Percentiles rank a stretch among this genome's conserved stretches.
phyloP scores from a whole-genome alignment of 2,329 filamentous ascomycete species.

The Trichothecium sympodiale region DNA sequence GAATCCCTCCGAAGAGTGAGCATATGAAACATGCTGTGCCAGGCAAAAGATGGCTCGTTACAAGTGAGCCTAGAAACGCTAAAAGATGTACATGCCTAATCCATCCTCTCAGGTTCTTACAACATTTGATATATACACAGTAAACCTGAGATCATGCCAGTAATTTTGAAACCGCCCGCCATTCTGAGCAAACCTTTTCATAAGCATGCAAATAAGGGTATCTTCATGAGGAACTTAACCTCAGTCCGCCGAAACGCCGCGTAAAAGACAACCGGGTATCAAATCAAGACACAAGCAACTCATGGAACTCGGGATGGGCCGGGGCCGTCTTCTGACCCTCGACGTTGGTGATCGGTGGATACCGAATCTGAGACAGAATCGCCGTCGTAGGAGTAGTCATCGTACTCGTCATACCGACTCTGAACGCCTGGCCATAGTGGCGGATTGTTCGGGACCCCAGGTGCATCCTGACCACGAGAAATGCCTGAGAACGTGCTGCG shows the following conservation, averaged over 20 bases:
- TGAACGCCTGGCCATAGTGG: constrained; percentile 32
- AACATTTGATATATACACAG: too few relatives aligned
- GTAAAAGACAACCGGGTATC: too few relatives aligned
- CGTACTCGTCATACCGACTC: constrained; percentile 22
- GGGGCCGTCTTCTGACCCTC: constrained; percentile 14
- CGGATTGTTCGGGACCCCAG: constrained; percentile 20
- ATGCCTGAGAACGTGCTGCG: constrained; percentile 10
- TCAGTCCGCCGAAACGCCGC: too few relatives aligned
- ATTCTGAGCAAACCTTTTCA: too few relatives aligned
- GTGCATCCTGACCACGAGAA: constrained; percentile 12
- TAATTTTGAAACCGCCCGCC: too few relatives aligned
- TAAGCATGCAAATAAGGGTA: background rate
- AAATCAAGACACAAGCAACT: background rate
- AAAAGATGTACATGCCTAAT: too few relatives aligned
- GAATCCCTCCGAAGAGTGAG: too few relatives aligned
- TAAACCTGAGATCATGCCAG: too few relatives aligned
- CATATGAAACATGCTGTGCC: too few relatives aligned
- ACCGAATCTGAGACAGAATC: constrained; percentile 16
- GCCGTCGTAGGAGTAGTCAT: constrained; percentile 17
- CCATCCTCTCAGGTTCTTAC: too few relatives aligned
- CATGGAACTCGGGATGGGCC: constrained; percentile 8
- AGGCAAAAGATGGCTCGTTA: too few relatives aligned
- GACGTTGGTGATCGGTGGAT: constrained; percentile 14
- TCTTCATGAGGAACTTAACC: background rate
- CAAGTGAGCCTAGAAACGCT: too few relatives aligned